A percentile compares a stretch with the other conserved stretches of the same genome.
phyloP scores from a whole-genome alignment of 169 alveolate species.

The Cystoisospora suis region DNA sequence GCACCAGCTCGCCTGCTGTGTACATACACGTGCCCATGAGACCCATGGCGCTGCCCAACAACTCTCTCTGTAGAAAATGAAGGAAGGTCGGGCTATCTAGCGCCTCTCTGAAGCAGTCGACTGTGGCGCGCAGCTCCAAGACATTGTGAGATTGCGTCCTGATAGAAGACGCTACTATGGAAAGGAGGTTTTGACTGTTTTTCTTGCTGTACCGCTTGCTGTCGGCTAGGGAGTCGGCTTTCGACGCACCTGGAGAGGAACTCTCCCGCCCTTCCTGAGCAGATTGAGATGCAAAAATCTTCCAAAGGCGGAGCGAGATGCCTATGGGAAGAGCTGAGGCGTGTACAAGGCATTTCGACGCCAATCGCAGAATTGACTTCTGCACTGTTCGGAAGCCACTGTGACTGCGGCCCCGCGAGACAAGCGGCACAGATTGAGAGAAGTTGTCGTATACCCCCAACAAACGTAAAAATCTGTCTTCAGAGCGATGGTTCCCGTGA shows the following conservation, averaged over 20 bases:
- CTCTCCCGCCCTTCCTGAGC: not conserved
- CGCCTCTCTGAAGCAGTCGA: conserved; percentile 4
- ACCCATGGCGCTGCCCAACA: not conserved
- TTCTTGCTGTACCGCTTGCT: not conserved
- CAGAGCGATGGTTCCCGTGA: not conserved
- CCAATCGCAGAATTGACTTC: not conserved
- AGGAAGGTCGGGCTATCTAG: not conserved
- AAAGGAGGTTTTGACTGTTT: not conserved
- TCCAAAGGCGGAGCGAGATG: conserved; percentile 26
- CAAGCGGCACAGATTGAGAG: not conserved
- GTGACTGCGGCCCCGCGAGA: not conserved
- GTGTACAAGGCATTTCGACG: not conserved
- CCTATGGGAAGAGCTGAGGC: not conserved
- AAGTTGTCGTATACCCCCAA: not conserved
- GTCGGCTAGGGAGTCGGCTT: not conserved
- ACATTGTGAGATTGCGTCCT: not conserved
- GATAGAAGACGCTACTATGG: not conserved
- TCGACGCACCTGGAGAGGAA: not conserved
- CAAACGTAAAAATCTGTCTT: not conserved
- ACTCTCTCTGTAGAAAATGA: not conserved
- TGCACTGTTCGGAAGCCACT: not conserved
- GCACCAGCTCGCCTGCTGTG: not conserved
- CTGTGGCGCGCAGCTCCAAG: conserved; percentile 2
- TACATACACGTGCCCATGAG: conserved; percentile 3
- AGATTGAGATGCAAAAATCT: not conserved